Conservation (phyloP, 139 green algal genomes). For the Asterochloris sp. region DNA sequence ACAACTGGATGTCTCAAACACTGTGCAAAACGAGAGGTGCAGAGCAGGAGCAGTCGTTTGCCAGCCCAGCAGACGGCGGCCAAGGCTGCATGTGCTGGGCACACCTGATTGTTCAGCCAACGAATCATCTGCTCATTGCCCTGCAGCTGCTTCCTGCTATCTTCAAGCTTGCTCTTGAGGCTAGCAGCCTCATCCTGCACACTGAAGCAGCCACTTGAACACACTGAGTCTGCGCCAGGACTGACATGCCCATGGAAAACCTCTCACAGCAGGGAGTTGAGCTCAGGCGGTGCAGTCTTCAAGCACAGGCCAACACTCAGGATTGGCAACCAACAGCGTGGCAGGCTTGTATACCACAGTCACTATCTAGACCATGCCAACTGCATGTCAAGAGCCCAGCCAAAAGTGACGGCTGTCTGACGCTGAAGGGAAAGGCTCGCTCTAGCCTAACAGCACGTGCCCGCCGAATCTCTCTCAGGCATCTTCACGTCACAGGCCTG, state of each 20-base stretch:
- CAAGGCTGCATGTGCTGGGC: background rate
- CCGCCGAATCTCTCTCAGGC: background rate
- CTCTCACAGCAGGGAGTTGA: too few relatives aligned
- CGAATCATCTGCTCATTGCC: conserved; percentile 92
- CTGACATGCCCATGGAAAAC: too few relatives aligned
- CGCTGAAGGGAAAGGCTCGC: too few relatives aligned
- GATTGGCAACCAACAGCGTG: too few relatives aligned
- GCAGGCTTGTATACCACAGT: too few relatives aligned
- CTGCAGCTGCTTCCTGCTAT: conserved; percentile 71
- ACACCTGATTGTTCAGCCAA: conserved; percentile 90
- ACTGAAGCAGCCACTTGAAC: too few relatives aligned
- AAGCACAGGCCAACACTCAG: too few relatives aligned
- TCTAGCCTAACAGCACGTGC: too few relatives aligned
- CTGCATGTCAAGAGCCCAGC: too few relatives aligned
- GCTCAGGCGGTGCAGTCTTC: too few relatives aligned
- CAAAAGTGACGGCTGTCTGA: too few relatives aligned
- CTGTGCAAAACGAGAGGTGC: background rate
- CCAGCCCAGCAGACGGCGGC: background rate
- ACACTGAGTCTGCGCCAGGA: background rate
- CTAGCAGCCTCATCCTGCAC: conserved; percentile 44
- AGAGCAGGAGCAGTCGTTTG: background rate
- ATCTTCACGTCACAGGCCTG: background rate
- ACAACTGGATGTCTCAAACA: background rate
- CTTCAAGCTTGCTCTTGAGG: conserved; percentile 71
- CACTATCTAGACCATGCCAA: too few relatives aligned